These are phyloP conservation scores for Chrysoporthe austroafricana DNA, from an alignment of 2,329 filamentous ascomycete genomes.

Conservation along the genomic window DNA sequence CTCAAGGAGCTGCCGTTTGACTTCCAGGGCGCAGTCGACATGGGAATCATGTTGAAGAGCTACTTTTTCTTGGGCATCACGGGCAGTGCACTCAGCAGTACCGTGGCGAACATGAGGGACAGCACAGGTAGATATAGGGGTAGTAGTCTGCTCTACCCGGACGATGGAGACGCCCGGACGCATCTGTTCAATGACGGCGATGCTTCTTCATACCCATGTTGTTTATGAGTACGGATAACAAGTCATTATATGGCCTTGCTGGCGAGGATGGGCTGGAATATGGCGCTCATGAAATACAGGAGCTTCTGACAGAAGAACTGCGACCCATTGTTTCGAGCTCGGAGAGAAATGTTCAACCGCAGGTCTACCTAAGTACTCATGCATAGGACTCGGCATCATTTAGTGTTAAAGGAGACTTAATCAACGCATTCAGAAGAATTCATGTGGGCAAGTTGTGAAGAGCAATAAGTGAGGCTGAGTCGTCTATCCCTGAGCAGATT, in stretches of 20 bases:
- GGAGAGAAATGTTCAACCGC: too few relatives aligned
- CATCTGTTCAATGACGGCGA: constrained; percentile 38
- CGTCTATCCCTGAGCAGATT: too few relatives aligned
- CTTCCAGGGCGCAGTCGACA: constrained; percentile 38
- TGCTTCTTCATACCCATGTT: constrained; percentile 36
- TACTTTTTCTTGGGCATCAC: constrained; percentile 37
- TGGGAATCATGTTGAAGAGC: constrained; percentile 36
- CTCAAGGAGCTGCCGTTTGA: constrained; percentile 36
- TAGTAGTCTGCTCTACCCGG: constrained; percentile 32
- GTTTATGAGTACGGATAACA: constrained; percentile 30
- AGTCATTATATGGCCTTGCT: background rate
- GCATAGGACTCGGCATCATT: too few relatives aligned
- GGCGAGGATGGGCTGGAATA: too few relatives aligned
- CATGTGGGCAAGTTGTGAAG: too few relatives aligned
- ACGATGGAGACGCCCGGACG: constrained; percentile 36
- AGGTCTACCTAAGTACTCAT: too few relatives aligned
- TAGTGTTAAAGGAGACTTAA: too few relatives aligned
- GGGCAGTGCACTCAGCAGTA: constrained; percentile 36
- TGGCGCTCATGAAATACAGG: too few relatives aligned
- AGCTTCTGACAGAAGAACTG: too few relatives aligned
- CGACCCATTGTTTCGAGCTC: too few relatives aligned
- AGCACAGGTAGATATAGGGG: constrained; percentile 37
- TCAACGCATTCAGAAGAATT: too few relatives aligned
- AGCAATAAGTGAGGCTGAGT: too few relatives aligned
- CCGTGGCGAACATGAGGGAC: constrained; percentile 36